Base-by-base conservation (phyloP, 2,329 filamentous ascomycete species). In the Aspergillus sp. region DNA sequence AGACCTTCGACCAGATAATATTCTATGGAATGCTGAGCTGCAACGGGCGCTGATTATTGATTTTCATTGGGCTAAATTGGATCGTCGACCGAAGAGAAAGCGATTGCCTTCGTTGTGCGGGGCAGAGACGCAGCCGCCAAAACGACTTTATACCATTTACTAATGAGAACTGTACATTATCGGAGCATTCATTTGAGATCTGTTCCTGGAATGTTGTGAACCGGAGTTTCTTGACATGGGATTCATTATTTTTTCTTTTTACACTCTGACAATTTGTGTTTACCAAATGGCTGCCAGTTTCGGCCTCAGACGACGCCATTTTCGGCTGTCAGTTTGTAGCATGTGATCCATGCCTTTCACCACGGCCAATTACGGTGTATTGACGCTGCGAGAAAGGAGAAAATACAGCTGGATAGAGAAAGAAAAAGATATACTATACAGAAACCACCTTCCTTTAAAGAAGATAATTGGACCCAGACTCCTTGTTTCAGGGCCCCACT, bases 11-110 rank as follows among this genome's bases (percentile, higher is more conserved):
- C 49, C 19, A 10, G 47, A 55, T 4, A 62, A 62, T 49, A 49
- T 59, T 23, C 41, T 62, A 23, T 62, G 57, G 60, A 58, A 54
- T 49, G 10, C 46, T 22, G 60, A 62, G 46, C 51, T 58, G 6
- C 46, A 52, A 13, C 54, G 53, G 27, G 51, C 52, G 10, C 45
- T 60, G 22, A 54, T 59, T 39, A 56, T 57, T 46, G 56, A 62
- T 48, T 62, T 61, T 47, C 55, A 60, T 46, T 47, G 49, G 2
- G 53, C 41, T 38, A 42, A 32, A 9, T 41, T 60, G 48, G 49
- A 45, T 43, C 43, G n/a, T 32, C 54, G 13, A 43, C 49, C 37
- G 32, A 39, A 17, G 19, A 20, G n/a, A 39, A 20, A 39, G 37
- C 37, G 37, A 9, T 1, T 32, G 30, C 30, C 10, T 32, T 32